A percentile compares a stretch with the other conserved stretches of the same genome.
Conservation (phyloP, 2,329 filamentous ascomycete species). For the Microcyclospora pomicola region DNA sequence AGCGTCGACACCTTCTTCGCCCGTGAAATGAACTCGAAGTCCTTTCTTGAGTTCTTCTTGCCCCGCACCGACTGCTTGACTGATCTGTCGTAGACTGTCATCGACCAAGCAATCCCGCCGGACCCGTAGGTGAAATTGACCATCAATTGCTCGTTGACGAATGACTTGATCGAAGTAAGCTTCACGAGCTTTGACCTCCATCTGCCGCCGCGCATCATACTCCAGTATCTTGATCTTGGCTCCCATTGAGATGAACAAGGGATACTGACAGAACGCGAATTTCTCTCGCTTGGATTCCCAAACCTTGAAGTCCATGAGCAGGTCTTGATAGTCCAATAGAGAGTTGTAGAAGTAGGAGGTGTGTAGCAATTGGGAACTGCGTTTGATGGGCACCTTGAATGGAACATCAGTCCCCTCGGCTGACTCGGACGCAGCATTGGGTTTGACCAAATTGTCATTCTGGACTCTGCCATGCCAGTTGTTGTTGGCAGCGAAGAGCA, state of each 20-base stretch:
- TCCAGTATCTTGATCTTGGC: slow-evolving; percentile 85
- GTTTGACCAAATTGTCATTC: neutral
- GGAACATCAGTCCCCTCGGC: slow-evolving; percentile 12
- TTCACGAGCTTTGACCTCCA: slow-evolving; percentile 76
- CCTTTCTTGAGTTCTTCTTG: slow-evolving; percentile 84
- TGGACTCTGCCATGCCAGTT: slow-evolving; percentile 22
- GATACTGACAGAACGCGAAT: slow-evolving; percentile 85
- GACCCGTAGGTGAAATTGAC: slow-evolving; percentile 60
- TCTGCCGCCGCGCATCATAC: slow-evolving; percentile 74
- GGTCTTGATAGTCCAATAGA: slow-evolving; percentile 71
- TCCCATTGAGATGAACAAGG: slow-evolving; percentile 81
- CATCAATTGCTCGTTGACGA: slow-evolving; percentile 54
- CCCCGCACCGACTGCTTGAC: slow-evolving; percentile 67
- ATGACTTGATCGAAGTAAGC: slow-evolving; percentile 86
- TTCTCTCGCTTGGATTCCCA: slow-evolving; percentile 66
- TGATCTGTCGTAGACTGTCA: slow-evolving; percentile 72
- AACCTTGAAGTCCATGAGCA: slow-evolving; percentile 71
- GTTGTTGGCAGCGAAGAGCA: slow-evolving; percentile 74
- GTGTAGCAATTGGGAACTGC: slow-evolving; percentile 52
- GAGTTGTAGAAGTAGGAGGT: slow-evolving; percentile 82
- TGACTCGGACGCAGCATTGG: neutral
- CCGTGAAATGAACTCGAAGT: slow-evolving; percentile 68
- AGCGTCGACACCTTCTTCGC: slow-evolving; percentile 83
- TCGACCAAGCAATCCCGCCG: slow-evolving; percentile 77
- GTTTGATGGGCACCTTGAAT: slow-evolving; percentile 11